Evolutionary conservation across 495 filamentous ascomycete genomes (phyloP), one percentile per base, ranked within the genome.

Genomic region (Mycothermus thermophilus): DNA sequence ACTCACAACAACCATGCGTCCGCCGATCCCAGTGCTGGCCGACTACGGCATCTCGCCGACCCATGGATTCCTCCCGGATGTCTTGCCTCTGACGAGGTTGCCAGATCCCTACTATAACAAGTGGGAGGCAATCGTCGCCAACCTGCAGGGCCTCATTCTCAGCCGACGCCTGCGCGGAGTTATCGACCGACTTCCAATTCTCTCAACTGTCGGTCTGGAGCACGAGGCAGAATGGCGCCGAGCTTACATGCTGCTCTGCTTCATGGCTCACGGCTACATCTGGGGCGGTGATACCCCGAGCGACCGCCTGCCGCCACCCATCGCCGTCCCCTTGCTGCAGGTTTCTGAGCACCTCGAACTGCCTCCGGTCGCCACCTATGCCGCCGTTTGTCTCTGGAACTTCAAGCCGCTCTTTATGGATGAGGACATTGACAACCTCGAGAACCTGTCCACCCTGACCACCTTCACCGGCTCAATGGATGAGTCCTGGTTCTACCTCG

Each of bases 401-500:
- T 96, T 80, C 64, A 84, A 81, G 56, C 80, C 86, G 1, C 69
- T 96, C 27, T 93, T 94, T 50, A 55, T 69, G 26, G 72, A 80
- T 39, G 83, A 92, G 50, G 72, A 73, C 10, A 73, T 88, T 28
- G 83, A 88, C 46, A 73, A 75, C 31, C 67, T 94, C 22, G 69
- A 84, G 38, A 95, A 96, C 47, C 66, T 99, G 27, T 73, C 79
- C 16, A 86, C 81, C 8, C 64, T 93, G 40, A 71, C 75, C 37
- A 93, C 90, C 12, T 87, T 95, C 54, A 96, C 92, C n/a, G 90
- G 92, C 22, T 84, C 83, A 4, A 60, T 92, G 11, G 90, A 99
- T 53, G 90, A 99, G 53, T 90, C 92, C 44, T 96, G 90, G 90
- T 99, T 99, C 52, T 95, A 93, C 51, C 66, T 96, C 7, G 71